Base-by-base conservation (phyloP, 257 asterid genomes). In the Fraxinus excelsior region DNA sequence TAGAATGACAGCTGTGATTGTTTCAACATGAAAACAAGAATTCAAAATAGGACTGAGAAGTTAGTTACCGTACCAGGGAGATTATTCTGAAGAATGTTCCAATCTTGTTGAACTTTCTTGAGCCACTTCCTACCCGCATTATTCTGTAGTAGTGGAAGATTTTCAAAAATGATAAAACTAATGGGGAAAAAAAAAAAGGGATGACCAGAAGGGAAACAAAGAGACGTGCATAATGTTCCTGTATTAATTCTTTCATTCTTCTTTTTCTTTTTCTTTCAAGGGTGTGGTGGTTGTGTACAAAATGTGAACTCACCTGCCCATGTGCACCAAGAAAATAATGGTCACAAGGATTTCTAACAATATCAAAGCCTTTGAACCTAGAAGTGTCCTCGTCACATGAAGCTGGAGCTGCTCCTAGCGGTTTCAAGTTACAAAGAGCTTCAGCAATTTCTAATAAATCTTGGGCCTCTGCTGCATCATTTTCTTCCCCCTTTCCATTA, bases 1-100 rank as follows among this genome's bases (percentile, higher is more conserved):
- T 46, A 79, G 53, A 21, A 42, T 9, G 67, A 69, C 56, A 67
- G 75, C 69, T 56, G 8, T 71, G 46, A 70, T 60, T 69, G 74
- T 72, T 81, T 76, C 71, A 32, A 74, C 71, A 69, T 64, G 70
- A 68, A 51, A 72, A 40, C 16, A 72, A 75, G 80, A 53, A 68
- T 80, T 67, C 73, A 75, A 49, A 80, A 72, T 44, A 46, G 69
- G 75, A 69, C 37, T 40, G 70, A 67, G 58, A 72, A 78, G 83
- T 66, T 16, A 42, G 46, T 7, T 66, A 76, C 77, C 72, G 72
- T 86, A 92, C 99, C 98, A 2, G 99, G 99, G 64, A 96, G 87
- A 87, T 96, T 96, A 78, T 94, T 94, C 84, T 87, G 99, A 82
- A 96, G 97, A 78, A 96, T 93, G 81, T 86, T 90, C 99, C 99